A percentile compares a stretch with the other conserved stretches of the same genome.
Conservation (phyloP, 2,329 filamentous ascomycete species). For the Nemania bipapillata region DNA sequence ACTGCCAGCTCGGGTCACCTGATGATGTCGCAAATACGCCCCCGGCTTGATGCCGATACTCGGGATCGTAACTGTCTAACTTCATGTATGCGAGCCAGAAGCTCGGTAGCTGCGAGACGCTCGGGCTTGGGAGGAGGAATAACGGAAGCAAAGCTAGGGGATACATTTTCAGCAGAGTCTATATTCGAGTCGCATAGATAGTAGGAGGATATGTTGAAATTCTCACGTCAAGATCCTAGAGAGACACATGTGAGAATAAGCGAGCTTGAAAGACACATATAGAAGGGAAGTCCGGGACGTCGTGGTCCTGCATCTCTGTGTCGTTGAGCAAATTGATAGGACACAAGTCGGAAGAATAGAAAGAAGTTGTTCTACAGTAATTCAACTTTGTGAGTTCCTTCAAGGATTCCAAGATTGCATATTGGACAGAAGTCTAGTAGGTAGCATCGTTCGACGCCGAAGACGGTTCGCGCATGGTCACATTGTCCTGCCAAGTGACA, state of each 20-base stretch:
- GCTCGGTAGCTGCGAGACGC: not conserved
- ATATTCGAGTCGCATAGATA: too few relatives aligned
- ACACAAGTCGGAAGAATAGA: not conserved
- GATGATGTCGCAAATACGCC: conserved; percentile 11
- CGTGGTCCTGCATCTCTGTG: not conserved
- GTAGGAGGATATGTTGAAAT: too few relatives aligned
- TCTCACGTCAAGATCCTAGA: not conserved
- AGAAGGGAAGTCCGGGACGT: not conserved
- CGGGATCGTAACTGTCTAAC: conserved; percentile 10
- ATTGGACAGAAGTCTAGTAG: not conserved
- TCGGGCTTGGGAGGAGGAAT: not conserved
- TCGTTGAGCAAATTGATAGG: not conserved
- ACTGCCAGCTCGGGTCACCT: conserved; percentile 10
- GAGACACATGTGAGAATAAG: not conserved
- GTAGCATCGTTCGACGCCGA: not conserved
- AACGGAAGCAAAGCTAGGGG: not conserved
- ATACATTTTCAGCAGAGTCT: not conserved
- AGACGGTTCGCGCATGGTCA: not conserved
- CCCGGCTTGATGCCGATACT: conserved; percentile 17
- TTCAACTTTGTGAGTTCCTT: not conserved
- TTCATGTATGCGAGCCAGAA: conserved; percentile 23
- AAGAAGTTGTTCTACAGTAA: not conserved
- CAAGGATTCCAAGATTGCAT: not conserved
- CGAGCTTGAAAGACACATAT: not conserved
- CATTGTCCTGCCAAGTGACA: not conserved